phyloP scores from a whole-genome alignment of 805 yeast genomes.

The Brettanomyces naardenensis region DNA sequence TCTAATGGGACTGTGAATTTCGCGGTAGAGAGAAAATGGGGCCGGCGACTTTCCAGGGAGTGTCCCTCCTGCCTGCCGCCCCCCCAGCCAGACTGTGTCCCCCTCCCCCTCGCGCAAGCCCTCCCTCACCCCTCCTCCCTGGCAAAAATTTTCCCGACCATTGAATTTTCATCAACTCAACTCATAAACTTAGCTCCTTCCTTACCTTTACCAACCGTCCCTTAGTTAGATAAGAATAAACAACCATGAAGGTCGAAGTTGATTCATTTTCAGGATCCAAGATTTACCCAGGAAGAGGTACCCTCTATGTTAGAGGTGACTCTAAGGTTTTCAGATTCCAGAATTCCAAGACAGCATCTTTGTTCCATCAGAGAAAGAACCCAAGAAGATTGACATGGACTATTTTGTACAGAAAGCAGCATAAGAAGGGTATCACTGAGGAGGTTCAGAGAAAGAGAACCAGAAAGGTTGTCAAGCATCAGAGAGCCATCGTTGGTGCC shows the following conservation, averaged over 20 bases:
- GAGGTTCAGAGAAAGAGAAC: slow-evolving; percentile 95
- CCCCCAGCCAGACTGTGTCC: no score
- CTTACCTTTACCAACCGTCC: no score
- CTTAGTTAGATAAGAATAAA: slow-evolving; percentile 7
- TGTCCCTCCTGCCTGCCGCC: no score
- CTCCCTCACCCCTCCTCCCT: no score
- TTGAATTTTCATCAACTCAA: no score
- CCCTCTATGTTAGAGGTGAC: slow-evolving; percentile 98
- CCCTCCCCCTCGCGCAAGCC: no score
- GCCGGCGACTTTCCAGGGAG: no score
- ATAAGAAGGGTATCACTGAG: slow-evolving; percentile 99
- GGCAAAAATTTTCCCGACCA: no score
- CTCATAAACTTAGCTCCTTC: no score
- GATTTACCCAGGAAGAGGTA: slow-evolving; percentile 99
- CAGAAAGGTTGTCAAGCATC: slow-evolving; percentile 96
- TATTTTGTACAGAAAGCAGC: slow-evolving; percentile 98
- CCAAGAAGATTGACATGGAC: slow-evolving; percentile 99
- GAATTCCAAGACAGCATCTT: slow-evolving; percentile 93
- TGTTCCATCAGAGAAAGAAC: slow-evolving; percentile 99
- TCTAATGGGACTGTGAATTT: no score
- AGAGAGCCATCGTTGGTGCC: slow-evolving; percentile 99
- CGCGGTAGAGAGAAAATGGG: no score
- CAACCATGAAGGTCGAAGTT: slow-evolving; percentile 93
- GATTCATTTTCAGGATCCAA: slow-evolving; percentile 99
- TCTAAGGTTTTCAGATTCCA: slow-evolving; percentile 99